These are phyloP conservation scores for Kodamaea restingae DNA, from an alignment of 805 yeast species.

Conservation along the genomic window DNA sequence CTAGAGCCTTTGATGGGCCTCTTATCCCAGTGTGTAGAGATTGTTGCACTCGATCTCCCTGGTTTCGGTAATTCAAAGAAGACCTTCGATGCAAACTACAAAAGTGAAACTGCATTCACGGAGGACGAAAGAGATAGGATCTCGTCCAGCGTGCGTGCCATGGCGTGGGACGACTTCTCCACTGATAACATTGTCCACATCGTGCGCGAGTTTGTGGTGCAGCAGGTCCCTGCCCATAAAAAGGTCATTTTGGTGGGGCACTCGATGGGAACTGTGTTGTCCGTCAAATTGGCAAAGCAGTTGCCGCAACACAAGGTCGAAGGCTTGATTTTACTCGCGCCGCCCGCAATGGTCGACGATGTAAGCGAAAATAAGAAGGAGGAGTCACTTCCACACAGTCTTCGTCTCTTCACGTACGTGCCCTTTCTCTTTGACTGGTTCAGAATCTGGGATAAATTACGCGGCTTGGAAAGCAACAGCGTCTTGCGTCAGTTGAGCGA, in stretches of 20 bases:
- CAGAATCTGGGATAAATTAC: conserved; percentile 56
- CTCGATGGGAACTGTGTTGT: conserved; percentile 66
- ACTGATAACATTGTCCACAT: conserved; percentile 41
- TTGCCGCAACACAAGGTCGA: conserved; percentile 40
- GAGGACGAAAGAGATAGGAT: conserved; percentile 29
- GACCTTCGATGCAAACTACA: conserved; percentile 13
- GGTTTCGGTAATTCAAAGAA: conserved; percentile 68
- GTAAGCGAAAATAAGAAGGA: conserved; percentile 5
- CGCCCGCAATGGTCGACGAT: conserved; percentile 40
- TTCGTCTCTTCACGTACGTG: conserved; percentile 15
- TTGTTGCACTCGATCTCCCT: conserved; percentile 76
- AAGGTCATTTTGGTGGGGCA: conserved; percentile 57
- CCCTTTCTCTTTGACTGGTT: conserved; percentile 52
- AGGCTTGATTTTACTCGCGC: conserved; percentile 46
- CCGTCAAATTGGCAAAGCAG: conserved; percentile 40
- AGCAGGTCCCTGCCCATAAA: conserved; percentile 37
- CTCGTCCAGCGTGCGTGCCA: conserved; percentile 21
- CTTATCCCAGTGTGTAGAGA: conserved; percentile 57
- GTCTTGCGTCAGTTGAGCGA: conserved; percentile 50
- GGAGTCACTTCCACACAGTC: conserved; percentile 5
- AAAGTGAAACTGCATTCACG: conserved; percentile 23
- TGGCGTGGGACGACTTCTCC: conserved; percentile 40
- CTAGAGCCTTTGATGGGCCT: conserved; percentile 70
- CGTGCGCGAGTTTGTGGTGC: conserved; percentile 33
- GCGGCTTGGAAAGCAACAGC: conserved; percentile 57